Percentiles rank a stretch among this genome's conserved stretches.
These are phyloP conservation scores for Prunus davidiana DNA, from an alignment of 306 rosid genomes.

Conservation along the genomic window DNA sequence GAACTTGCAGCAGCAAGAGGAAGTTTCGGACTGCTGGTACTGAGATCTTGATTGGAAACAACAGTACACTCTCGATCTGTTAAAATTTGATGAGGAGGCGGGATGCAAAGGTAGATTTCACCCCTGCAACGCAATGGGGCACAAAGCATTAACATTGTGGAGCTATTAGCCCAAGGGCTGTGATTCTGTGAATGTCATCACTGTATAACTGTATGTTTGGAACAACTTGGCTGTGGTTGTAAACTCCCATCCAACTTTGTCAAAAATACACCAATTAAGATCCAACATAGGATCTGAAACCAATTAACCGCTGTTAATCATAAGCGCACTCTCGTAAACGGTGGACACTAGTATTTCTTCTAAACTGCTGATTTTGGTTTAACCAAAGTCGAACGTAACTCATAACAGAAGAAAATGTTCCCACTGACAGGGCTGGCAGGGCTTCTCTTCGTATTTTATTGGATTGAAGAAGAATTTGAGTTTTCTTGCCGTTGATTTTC, in stretches of 20 bases:
- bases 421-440: background rate
- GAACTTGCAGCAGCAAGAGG: constrained; percentile 46
- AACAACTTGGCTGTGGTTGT: background rate
- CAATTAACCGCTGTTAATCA: background rate
- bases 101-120: constrained; percentile 4
- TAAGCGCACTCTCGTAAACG: background rate
- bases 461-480: background rate
- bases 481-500: background rate
- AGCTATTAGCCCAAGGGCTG: background rate
- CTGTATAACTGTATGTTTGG: background rate
- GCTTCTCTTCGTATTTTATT: background rate
- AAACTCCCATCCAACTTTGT: no score
- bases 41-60: constrained; percentile 26
- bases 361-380: background rate
- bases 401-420: background rate
- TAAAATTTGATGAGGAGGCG: background rate
- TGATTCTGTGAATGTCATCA: background rate
- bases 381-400: background rate
- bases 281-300: background rate
- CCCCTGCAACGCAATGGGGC: background rate
- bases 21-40: constrained; percentile 90
- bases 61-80: background rate
- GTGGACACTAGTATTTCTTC: background rate
- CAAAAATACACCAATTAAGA: background rate
- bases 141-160: background rate